Percentiles rank a stretch among this genome's conserved stretches.
phyloP scores from a whole-genome alignment of 1,139 yeast species.

The Saccharomyces hybrid region DNA sequence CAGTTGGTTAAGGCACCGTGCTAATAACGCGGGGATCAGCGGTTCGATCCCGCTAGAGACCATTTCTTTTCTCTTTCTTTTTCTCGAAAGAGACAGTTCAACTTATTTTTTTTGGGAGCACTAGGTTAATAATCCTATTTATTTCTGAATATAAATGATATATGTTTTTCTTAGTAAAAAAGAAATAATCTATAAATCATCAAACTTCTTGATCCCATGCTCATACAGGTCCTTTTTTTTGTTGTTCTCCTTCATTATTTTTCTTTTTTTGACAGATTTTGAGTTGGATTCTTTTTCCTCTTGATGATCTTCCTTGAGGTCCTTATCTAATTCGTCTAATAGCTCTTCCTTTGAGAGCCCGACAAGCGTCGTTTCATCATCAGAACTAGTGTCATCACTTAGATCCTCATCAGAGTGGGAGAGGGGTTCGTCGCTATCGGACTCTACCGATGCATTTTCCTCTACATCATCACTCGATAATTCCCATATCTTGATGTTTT shows the following conservation, averaged over 20 bases:
- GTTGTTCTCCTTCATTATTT: conserved; percentile 17
- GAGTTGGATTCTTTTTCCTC: conserved; percentile 15
- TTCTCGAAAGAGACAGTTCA: neutral
- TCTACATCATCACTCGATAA: conserved; percentile 29
- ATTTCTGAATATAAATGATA: neutral
- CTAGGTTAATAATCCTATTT: neutral
- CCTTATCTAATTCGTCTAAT: conserved; percentile 27
- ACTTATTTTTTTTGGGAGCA: no score
- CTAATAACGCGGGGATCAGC: conserved; percentile 32
- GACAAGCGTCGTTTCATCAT: conserved; percentile 14
- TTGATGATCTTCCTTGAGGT: conserved; percentile 17
- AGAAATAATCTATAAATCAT: conserved; percentile 39
- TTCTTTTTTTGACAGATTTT: conserved; percentile 28
- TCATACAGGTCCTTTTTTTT: conserved; percentile 36
- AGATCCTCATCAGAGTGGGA: conserved; percentile 16
- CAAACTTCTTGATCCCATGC: conserved; percentile 62
- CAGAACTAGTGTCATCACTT: conserved; percentile 6
- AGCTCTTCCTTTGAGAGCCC: conserved; percentile 28
- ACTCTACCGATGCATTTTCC: conserved; percentile 22
- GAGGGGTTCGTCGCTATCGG: conserved; percentile 9
- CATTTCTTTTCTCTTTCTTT: conserved; percentile 12
- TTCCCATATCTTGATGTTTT: conserved; percentile 66
- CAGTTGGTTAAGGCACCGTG: conserved; percentile 32
- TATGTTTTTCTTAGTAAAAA: neutral
- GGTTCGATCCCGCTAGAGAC: conserved; percentile 32